Evolutionary conservation across 176 grass and related monocot genomes (phyloP), one percentile per base, ranked within the genome.

Genomic region (Neostapfia colusana): DNA sequence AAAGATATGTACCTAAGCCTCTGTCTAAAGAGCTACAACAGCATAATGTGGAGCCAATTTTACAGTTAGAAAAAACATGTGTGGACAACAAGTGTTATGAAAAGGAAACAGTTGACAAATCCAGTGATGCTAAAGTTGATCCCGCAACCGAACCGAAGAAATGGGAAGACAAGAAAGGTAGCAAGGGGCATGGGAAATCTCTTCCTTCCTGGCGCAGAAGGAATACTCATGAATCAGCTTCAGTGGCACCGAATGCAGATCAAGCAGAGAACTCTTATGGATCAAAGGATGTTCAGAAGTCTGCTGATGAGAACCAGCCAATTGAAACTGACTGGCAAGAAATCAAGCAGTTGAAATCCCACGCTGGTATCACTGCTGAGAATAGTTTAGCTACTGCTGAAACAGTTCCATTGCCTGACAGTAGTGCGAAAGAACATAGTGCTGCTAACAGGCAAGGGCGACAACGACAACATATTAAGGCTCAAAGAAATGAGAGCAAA

Each of bases 1-100:
- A 99, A 80, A 88, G 95, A 62, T 99, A 99, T 85, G 89, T 99
- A 69, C 95, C 95, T 28, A 95, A 99, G 79, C 95, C 92, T 79
- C 72, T 95, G 21, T 81, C 86, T 44, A 91, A 93, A 85, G 90
- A 93, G 58, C 69, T 95, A 67, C 91, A 95, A 28, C 90, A 88
- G 40, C 90, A 90, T 48, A 92, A 90, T 79, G 31, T 70, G 9
- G 69, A 44, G 20, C 77, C 81, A 72, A 65, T 69, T 81, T 67
- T 82, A 54, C 59, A 26, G 20, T 27, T 55, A 75, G 62, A 77
- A 36, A 76, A 77, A 66, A 63, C 82, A 45, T 63, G 40, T 66
- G 59, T 64, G 38, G 89, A 85, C 37, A 74, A 43, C 50, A 88
- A 59, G 18, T 59, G 34, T 79, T 21, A 54, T 78, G 75, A 70